Conservation (phyloP, 1,284 basidiomycete genomes). For the Irpex sp. region DNA sequence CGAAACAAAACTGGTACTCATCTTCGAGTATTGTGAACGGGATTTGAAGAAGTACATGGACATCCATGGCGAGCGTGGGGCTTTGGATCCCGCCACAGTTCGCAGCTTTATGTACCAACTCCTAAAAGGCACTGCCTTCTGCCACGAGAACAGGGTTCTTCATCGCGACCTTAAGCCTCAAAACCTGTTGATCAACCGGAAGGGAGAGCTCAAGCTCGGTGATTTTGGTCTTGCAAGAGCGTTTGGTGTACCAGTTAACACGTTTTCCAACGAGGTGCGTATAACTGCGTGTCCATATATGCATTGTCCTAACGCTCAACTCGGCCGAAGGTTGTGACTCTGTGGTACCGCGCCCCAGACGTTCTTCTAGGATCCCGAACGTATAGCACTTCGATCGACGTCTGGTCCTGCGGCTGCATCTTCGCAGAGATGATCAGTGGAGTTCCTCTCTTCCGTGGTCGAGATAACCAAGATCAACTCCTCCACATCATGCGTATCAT, state of each 20-base stretch:
- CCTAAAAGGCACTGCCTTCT: conserved; percentile 96
- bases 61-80: conserved; percentile 92
- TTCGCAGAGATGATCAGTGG: conserved; percentile 99
- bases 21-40: conserved; percentile 98
- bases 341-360: conserved; percentile 99
- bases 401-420: conserved; percentile 99
- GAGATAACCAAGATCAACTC: conserved; percentile 97
- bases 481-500: conserved; percentile 97
- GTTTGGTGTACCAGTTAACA: conserved; percentile 94
- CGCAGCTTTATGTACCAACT: conserved; percentile 97
- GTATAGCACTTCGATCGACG: conserved; percentile 98
- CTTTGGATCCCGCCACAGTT: conserved; percentile 90
- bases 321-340: conserved; percentile 79
- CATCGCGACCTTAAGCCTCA: conserved; percentile 98
- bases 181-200: conserved; percentile 94
- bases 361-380: conserved; percentile 95
- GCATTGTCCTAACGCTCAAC: neutral
- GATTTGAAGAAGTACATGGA: conserved; percentile 99
- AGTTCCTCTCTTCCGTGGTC: conserved; percentile 92
- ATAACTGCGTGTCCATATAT: conserved; percentile 2
- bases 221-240: conserved; percentile 94
- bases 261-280: conserved; percentile 88
- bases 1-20: conserved; percentile 96
- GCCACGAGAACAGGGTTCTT: conserved; percentile 96
- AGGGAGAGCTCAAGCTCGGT: conserved; percentile 96